Evolutionary conservation across 140 eudicot genomes (phyloP).

Genomic region (Oenanthe javanica): DNA sequence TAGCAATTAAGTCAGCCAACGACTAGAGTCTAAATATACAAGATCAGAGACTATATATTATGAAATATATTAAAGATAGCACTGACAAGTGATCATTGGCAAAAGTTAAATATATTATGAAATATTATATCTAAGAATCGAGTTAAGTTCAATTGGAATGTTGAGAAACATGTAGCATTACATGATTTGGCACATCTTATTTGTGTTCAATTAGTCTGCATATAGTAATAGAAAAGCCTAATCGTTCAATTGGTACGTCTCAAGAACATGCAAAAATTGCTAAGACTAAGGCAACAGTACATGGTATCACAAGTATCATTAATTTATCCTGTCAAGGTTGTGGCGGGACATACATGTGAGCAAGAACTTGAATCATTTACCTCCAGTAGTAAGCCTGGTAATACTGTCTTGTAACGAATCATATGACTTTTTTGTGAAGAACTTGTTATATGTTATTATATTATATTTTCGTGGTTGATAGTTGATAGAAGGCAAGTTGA

Average conservation of each 20-base stretch:
- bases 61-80: too few species aligned
- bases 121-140: not conserved
- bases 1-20: too few species aligned
- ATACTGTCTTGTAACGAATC: constrained; percentile 6
- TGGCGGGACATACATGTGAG: too few species aligned
- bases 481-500: not conserved
- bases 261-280: too few species aligned
- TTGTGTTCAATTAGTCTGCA: too few species aligned
- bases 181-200: not conserved
- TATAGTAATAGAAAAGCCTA: too few species aligned
- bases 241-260: too few species aligned
- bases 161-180: not conserved
- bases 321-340: too few species aligned
- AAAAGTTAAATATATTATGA: not conserved
- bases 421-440: not conserved
- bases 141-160: not conserved
- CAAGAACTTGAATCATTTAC: constrained; percentile 56
- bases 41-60: too few species aligned
- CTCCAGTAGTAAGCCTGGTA: constrained; percentile 56
- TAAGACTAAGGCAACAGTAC: too few species aligned
- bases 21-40: too few species aligned
- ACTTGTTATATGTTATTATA: not conserved
- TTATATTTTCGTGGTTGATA: not conserved
- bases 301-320: too few species aligned
- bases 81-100: not conserved